Conservation (phyloP, 768 basidiomycete genomes). For the Cystoderma amianthinum region DNA sequence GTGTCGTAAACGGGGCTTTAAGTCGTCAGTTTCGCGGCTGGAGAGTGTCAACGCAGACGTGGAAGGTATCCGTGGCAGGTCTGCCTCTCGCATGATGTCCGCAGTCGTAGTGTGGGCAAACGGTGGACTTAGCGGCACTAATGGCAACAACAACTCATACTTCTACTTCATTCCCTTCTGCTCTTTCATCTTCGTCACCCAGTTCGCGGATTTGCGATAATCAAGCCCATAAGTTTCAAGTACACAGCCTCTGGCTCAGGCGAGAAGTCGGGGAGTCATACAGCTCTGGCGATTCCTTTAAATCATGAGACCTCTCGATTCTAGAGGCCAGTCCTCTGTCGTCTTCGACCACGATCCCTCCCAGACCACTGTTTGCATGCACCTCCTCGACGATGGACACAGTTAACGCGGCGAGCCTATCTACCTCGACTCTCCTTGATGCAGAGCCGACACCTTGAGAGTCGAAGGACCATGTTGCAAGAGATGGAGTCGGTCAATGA, state of each 20-base stretch:
- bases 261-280: conserved; percentile 3
- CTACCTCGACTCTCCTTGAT: conserved; percentile 27
- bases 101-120: conserved; percentile 1
- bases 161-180: background rate
- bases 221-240: conserved; percentile 5
- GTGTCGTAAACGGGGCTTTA: conserved; percentile 19
- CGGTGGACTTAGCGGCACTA: conserved; percentile 12
- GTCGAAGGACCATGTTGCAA: background rate
- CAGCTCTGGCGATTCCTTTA: background rate
- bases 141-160: conserved; percentile 7
- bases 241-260: conserved; percentile 14
- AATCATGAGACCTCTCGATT: conserved; percentile 8
- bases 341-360: conserved; percentile 38
- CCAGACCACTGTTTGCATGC: conserved; percentile 11
- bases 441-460: conserved; percentile 27
- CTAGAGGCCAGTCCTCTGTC: conserved; percentile 30
- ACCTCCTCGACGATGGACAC: background rate
- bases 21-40: too few relatives aligned
- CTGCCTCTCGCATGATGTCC: conserved; percentile 2
- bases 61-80: conserved; percentile 4
- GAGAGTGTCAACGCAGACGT: conserved; percentile 7
- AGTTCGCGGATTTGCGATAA: conserved; percentile 18
- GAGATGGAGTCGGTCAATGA: background rate
- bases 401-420: conserved; percentile 5
- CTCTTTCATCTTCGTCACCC: conserved; percentile 1